Percentiles rank a stretch among this genome's conserved stretches.
Conservation (phyloP, 2,329 filamentous ascomycete genomes). For the Arachnomyces sp. region DNA sequence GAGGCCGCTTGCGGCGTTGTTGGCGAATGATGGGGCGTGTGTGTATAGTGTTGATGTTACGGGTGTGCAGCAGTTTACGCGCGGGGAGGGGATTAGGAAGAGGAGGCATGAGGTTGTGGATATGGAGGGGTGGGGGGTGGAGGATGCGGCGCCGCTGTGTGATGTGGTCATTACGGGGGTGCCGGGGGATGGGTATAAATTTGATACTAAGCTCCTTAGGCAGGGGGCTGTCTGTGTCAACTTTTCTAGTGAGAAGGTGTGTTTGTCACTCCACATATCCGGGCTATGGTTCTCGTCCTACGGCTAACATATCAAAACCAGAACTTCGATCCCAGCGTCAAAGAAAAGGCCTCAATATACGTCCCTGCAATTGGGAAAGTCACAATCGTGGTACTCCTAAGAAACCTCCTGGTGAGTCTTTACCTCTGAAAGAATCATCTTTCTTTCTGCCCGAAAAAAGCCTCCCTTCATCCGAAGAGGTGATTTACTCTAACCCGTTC, state of each 20-base stretch:
- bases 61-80: constrained; percentile 83
- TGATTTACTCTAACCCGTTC: not conserved
- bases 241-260: constrained; percentile 79
- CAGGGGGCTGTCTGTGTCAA: constrained; percentile 98
- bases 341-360: constrained; percentile 93
- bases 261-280: too few relatives aligned
- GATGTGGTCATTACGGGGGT: constrained; percentile 95
- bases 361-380: constrained; percentile 97
- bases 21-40: constrained; percentile 91
- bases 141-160: constrained; percentile 75
- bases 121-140: constrained; percentile 67
- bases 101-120: constrained; percentile 79
- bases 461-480: too few relatives aligned
- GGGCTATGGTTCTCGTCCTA: too few relatives aligned
- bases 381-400: constrained; percentile 81
- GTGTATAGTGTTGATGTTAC: constrained; percentile 93
- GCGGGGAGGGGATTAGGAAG: constrained; percentile 79
- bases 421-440: not conserved
- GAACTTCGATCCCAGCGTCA: constrained; percentile 85
- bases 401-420: constrained; percentile 72
- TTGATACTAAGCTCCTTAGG: constrained; percentile 71
- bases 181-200: constrained; percentile 79
- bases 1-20: constrained; percentile 77
- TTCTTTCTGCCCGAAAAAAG: constrained; percentile 1
- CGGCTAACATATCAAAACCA: too few relatives aligned